These are phyloP conservation scores for Juncus inflexus DNA, from an alignment of 176 grass and related monocot species.

Conservation along the genomic window DNA sequence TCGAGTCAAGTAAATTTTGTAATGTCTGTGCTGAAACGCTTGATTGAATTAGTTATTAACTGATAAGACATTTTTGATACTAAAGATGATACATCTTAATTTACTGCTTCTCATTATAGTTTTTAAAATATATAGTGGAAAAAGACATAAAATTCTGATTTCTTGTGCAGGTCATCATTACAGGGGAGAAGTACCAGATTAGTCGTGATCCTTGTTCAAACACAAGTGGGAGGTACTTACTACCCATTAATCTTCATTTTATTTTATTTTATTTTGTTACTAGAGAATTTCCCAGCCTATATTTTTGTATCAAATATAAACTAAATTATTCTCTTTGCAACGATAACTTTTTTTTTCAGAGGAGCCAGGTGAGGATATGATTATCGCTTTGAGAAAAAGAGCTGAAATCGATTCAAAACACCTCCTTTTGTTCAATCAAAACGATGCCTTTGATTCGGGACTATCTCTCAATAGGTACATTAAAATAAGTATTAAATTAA, in stretches of 20 bases:
- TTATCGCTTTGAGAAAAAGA: conserved; percentile 77
- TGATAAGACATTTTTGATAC: too few relatives aligned
- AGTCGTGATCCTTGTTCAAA: conserved; percentile 79
- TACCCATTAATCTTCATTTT: background rate
- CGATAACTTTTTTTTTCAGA: conserved; percentile 40
- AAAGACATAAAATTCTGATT: background rate
- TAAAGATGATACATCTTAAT: too few relatives aligned
- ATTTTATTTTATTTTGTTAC: too few relatives aligned
- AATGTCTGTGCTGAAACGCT: too few relatives aligned
- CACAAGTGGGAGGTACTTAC: conserved; percentile 52
- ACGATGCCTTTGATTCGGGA: conserved; percentile 65
- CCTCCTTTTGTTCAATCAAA: conserved; percentile 60
- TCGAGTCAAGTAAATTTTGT: background rate
- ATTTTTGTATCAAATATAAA: too few relatives aligned
- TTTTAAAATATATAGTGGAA: too few relatives aligned
- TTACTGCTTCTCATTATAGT: too few relatives aligned
- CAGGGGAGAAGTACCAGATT: conserved; percentile 70
- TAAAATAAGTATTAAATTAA: background rate
- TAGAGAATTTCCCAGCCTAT: too few relatives aligned
- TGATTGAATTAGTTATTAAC: too few relatives aligned
- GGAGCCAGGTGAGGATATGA: conserved; percentile 75
- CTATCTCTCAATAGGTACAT: conserved; percentile 74
- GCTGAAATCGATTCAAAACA: conserved; percentile 86
- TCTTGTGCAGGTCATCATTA: conserved; percentile 54
- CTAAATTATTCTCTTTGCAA: background rate